Evolutionary conservation across 108 stramenopile genomes (phyloP), one percentile per base, ranked within the genome.

Genomic region (Conticribra guillardii): DNA sequence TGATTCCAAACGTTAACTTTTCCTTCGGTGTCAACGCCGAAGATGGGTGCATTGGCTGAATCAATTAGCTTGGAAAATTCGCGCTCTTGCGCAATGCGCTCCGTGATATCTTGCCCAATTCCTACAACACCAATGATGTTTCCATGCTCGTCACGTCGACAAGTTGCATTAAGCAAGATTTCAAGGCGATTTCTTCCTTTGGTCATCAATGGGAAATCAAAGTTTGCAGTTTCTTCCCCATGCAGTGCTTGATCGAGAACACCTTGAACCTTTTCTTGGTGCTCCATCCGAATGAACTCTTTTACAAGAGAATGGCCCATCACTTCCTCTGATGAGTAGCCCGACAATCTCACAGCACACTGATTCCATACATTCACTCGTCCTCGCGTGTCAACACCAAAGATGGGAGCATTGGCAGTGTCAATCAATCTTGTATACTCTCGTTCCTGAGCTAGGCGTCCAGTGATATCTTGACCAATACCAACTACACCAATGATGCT

Each of bases 11-110:
- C 89, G 47, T 90, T 89, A 1, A 93, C 87, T 26, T 76, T 84
- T 26, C 89, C 89, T 51, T 89, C 72, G 11, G 54, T 69, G 67
- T 89, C 89, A 55, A 93, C 82, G 14, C 92, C 92, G 64, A 93
- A 93, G 24, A 93, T 89, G 2, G 92, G 92, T 15, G 89, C 92
- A 64, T 93, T 93, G 0, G 89, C 89, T 15, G 84, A 82, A 46
- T 93, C 92, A 60, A 90, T 89, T 11, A 93, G 65, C 58, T 89
- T 85, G 8, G 85, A 63, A 33, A 89, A 75, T 65, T 89, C 91
- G 47, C 80, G 33, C 33, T 77, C 76, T 52, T 77, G 76, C 1
- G 76, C 76, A 64, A 77, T 71, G 19, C 76, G 76, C 49, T 86
- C 91, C 17, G 91, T 92, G 34, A 92, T 86, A 69, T 91, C 91